Conservation (phyloP, 164 flowering plant species). For the Aristolochia californica region DNA sequence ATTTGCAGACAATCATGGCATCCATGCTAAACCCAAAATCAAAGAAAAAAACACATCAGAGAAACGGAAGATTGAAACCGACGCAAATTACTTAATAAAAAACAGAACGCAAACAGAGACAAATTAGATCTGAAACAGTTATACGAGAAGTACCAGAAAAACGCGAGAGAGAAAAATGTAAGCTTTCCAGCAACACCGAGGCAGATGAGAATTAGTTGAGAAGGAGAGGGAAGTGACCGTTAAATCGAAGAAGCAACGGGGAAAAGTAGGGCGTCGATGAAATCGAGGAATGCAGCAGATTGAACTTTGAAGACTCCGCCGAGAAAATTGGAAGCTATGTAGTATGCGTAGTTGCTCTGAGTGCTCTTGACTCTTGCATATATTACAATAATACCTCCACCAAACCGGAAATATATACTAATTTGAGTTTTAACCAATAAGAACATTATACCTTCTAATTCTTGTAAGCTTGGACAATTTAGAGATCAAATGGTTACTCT, state of each 20-base stretch:
- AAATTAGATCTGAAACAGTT: background rate
- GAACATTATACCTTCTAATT: too few relatives aligned
- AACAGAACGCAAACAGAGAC: background rate
- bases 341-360: too few relatives aligned
- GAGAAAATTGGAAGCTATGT: background rate
- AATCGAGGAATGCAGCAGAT: constrained; percentile 15
- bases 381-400: too few relatives aligned
- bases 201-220: background rate
- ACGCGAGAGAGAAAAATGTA: background rate
- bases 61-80: background rate
- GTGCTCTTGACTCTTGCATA: too few relatives aligned
- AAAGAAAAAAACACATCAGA: constrained; percentile 4
- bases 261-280: constrained; percentile 11
- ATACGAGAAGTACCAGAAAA: constrained; percentile 3
- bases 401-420: too few relatives aligned
- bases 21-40: constrained; percentile 23
- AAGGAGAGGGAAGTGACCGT: background rate
- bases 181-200: background rate
- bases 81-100: background rate
- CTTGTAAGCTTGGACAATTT: too few relatives aligned
- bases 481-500: too few relatives aligned
- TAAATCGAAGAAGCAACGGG: background rate
- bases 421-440: too few relatives aligned
- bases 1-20: constrained; percentile 35
- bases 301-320: constrained; percentile 17